Evolutionary conservation across 176 grass and related monocot genomes (phyloP), one percentile per base, ranked within the genome.

Genomic region (Avena insularis): DNA sequence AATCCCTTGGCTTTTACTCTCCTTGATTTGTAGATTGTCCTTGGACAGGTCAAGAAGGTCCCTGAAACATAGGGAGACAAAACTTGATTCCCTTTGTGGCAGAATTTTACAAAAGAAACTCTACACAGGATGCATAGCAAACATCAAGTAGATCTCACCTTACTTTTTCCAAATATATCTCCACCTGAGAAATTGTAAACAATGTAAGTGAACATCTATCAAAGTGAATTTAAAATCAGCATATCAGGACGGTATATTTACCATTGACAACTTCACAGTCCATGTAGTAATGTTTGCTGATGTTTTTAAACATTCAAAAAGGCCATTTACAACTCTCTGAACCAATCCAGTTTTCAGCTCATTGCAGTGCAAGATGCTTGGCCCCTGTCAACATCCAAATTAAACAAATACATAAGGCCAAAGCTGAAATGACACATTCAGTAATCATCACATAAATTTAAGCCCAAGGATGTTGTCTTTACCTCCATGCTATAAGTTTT

Each of bases 21-120:
- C 93, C 90, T 98, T 98, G 80, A 98, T 98, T 54, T 95, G 93
- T 45, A 95, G 82, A 85, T 93, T 98, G 78, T 98, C 95, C 82
- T 98, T 98, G 78, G 91, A 93, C 86, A 95, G 87, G 91, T 98
- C 93, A 80, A 98, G 89, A 91, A 98, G 95, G 86, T 95, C 95
- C 86, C 95, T 98, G 73, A 33, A 33, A 89, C 83, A 89, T 12
- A 58, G 61, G 21, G 4, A 85, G 21, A 61, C 40, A 80, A 86
- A 72, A 67, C 15, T 57, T 67, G 27, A 64, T 84, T 71, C n/a
- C 38, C 49, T 74, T 58, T 20, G 17, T 56, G 79, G 25, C 51
- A 86, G 40, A 31, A 65, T n/a, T 75, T 46, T 8, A 65, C 36
- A 84, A 80, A 71, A 86, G 3, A 81, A 64, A 79, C 15, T 84